Conservation (phyloP, 2,329 filamentous ascomycete genomes). For the Colletotrichum tamarilloi region DNA sequence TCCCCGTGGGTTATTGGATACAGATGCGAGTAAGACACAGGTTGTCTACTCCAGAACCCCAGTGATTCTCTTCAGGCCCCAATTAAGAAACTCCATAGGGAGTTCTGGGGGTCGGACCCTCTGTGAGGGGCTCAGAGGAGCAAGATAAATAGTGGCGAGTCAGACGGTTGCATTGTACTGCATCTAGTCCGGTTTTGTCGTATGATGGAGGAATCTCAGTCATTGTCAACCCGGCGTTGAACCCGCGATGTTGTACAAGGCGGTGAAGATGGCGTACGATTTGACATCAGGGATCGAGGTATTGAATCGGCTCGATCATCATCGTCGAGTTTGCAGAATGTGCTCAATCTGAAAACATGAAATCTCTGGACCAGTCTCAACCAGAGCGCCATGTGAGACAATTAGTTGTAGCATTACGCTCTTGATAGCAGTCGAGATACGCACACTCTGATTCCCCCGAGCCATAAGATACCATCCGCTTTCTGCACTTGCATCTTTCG, state of each 20-base stretch:
- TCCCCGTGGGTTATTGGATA: neutral
- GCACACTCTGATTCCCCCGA: neutral
- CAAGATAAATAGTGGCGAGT: conserved; percentile 1
- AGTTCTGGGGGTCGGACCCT: neutral
- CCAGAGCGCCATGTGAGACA: neutral
- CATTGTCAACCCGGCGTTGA: neutral
- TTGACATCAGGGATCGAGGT: neutral
- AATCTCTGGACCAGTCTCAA: neutral
- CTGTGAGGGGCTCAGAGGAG: neutral
- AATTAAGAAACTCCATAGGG: neutral
- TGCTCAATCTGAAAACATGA: neutral
- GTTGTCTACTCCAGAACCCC: neutral
- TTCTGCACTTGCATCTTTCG: neutral
- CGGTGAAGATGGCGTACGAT: neutral
- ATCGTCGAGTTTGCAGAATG: neutral
- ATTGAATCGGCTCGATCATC: neutral
- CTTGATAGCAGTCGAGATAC: neutral
- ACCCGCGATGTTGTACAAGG: neutral
- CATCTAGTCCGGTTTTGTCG: conserved; percentile 7
- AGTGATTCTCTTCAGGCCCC: neutral
- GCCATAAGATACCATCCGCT: neutral
- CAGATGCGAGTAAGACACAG: neutral
- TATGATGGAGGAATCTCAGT: conserved; percentile 10
- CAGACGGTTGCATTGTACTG: neutral
- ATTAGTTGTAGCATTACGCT: neutral